These are phyloP conservation scores for Penicillium parvum DNA, from an alignment of 495 filamentous ascomycete species.

Conservation along the genomic window DNA sequence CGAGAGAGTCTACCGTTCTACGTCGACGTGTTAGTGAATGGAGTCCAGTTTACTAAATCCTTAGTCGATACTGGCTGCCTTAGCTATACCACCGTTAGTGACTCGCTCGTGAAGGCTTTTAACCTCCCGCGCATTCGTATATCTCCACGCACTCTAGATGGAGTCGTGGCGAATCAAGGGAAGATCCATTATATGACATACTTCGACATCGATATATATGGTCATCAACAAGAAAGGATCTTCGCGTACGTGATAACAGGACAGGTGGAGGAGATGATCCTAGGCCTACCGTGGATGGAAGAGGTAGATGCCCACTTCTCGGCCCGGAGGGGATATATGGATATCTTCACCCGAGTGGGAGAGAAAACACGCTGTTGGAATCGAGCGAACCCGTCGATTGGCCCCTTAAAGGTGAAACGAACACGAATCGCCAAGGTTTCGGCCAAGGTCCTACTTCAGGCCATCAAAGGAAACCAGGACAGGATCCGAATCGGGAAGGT, in stretches of 20 bases:
- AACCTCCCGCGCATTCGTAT: slow-evolving; percentile 1
- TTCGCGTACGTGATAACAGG: not conserved
- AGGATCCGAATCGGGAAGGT: not conserved
- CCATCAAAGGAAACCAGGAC: not conserved
- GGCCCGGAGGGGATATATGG: not conserved
- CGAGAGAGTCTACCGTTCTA: not conserved
- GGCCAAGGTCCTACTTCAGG: not conserved
- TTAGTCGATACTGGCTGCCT: not conserved
- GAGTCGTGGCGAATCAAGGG: not conserved
- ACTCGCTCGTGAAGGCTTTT: not conserved
- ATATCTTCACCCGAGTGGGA: not conserved
- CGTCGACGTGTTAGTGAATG: not conserved
- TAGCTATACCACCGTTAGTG: not conserved
- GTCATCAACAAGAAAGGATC: not conserved
- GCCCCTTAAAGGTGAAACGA: not conserved
- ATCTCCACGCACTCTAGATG: not conserved
- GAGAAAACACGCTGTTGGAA: not conserved
- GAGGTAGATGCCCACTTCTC: not conserved
- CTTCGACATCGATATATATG: not conserved
- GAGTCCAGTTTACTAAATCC: not conserved
- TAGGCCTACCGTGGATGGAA: not conserved
- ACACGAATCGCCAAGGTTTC: not conserved
- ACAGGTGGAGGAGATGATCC: not conserved
- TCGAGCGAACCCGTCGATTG: not conserved
- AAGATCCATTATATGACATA: not conserved